A percentile compares a stretch with the other conserved stretches of the same genome.
Conservation (phyloP, 352 stramenopile genomes). For the Aphanomyces stellatus region DNA sequence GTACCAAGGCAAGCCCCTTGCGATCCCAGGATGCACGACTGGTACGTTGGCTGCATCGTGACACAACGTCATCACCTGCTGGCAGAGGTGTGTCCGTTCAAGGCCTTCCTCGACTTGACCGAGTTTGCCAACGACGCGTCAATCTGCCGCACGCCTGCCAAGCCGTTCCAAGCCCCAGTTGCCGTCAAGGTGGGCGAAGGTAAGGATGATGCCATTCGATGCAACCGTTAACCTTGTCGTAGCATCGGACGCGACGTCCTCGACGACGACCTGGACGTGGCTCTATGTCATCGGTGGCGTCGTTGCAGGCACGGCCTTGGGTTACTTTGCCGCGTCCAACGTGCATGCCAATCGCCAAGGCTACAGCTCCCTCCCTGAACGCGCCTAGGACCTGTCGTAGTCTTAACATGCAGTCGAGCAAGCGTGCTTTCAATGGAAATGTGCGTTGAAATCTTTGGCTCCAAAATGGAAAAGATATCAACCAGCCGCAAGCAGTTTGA, state of each 20-base stretch:
- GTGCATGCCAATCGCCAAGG: background rate
- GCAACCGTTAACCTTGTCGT: background rate
- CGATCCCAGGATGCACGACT: background rate
- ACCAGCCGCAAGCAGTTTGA: too few relatives aligned
- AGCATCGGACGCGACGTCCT: background rate
- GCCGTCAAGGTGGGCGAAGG: background rate
- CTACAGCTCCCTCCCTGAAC: background rate
- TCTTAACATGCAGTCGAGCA: too few relatives aligned
- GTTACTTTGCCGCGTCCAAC: background rate
- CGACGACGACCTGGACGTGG: background rate
- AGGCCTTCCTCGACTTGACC: slow-evolving; percentile 3
- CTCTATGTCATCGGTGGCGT: background rate
- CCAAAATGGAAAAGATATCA: too few relatives aligned
- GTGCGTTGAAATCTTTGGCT: too few relatives aligned
- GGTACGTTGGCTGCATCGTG: background rate
- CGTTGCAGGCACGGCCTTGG: background rate
- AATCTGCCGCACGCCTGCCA: background rate
- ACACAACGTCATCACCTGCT: background rate
- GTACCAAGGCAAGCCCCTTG: slow-evolving; percentile 16
- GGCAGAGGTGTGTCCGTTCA: slow-evolving; percentile 8
- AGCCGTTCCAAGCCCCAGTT: background rate
- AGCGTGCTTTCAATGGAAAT: too few relatives aligned
- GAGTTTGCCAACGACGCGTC: slow-evolving; percentile 3
- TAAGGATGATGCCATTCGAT: background rate
- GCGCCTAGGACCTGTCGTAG: too few relatives aligned